Base-by-base conservation (phyloP, 2,329 filamentous ascomycete species). In the Tolypocladium tropicale region DNA sequence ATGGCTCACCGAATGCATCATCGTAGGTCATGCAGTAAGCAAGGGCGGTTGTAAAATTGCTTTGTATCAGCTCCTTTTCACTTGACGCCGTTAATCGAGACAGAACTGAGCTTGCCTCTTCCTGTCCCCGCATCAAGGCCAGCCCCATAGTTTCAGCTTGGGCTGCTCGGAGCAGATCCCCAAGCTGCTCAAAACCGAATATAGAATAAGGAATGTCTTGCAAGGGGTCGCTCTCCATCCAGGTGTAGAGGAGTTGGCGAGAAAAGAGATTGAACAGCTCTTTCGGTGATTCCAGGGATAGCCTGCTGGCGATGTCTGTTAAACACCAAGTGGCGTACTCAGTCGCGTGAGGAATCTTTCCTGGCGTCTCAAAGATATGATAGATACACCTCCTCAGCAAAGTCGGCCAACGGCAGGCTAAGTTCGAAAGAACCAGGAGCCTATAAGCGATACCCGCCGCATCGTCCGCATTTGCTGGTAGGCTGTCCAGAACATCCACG, bases 281-380 rank as follows among this genome's bases (percentile, higher is more conserved):
- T 62, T 79, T 82, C 0, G 90, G 78, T 49, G 83, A 82, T 28
- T 78, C 70, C 25, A 97, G 78, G 0, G 78, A 72, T 36, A 96
- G 78, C 0, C 79, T 77, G 14, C 68, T 72, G 4, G 92, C 83
- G 34, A 96, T 84, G 14, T 80, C 76, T 5, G 70, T 68, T 48
- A 96, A 76, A 62, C 90, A 95, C 53, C 80, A 80, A 55, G 81
- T 82, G 1, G 93, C 92, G 71, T 96, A 88, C 23, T 77, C 74
- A 23, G 79, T 76, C 7, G 88, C 87, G 12, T 74, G 72, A 3
- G 79, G 72, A 16, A 95, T 82, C 56, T 84, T 84, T 1, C 88
- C 90, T 2, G 92, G 89, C 0, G 88, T 90, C 68, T 97, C 94
- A 63, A 97, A 96, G 25, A 97, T 91, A 68, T 94, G 88, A 68